Conservation (phyloP, 805 yeast species). For the Wickerhamiella bombiphila region DNA sequence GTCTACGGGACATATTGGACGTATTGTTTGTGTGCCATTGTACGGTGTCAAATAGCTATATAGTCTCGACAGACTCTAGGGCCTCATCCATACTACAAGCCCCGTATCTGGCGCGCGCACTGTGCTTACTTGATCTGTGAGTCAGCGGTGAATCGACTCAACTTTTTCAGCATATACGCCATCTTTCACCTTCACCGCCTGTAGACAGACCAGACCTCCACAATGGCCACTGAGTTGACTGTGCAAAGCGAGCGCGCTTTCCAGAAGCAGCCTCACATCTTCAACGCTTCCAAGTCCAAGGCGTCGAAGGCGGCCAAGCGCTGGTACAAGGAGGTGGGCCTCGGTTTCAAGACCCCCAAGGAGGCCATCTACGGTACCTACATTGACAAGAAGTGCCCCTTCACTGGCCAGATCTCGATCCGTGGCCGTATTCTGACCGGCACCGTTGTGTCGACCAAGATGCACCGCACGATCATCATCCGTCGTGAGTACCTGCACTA, state of each 20-base stretch:
- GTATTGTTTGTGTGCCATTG: too few species aligned
- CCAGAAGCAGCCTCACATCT: conserved; percentile 99
- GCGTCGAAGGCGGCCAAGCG: conserved; percentile 98
- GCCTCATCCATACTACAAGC: too few species aligned
- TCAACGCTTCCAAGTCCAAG: conserved; percentile 99
- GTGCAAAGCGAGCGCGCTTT: conserved; percentile 99
- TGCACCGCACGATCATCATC: conserved; percentile 99
- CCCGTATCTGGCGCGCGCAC: too few species aligned
- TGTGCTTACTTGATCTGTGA: too few species aligned
- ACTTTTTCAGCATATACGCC: too few species aligned
- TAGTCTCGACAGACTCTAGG: too few species aligned
- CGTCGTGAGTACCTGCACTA: conserved; percentile 99
- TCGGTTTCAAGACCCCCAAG: conserved; percentile 99
- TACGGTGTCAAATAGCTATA: too few species aligned
- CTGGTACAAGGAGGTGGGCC: conserved; percentile 99
- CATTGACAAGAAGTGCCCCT: conserved; percentile 99
- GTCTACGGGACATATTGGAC: too few species aligned
- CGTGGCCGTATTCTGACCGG: conserved; percentile 99
- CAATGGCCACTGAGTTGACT: conserved; percentile 98
- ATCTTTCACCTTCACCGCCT: background rate
- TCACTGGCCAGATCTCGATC: conserved; percentile 91
- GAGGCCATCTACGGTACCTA: conserved; percentile 96
- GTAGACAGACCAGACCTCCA: background rate
- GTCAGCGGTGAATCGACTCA: too few species aligned
- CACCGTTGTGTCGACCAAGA: conserved; percentile 99